Base-by-base conservation (phyloP, 2,329 filamentous ascomycete genomes). In the Aspergillus pseudoterreus region DNA sequence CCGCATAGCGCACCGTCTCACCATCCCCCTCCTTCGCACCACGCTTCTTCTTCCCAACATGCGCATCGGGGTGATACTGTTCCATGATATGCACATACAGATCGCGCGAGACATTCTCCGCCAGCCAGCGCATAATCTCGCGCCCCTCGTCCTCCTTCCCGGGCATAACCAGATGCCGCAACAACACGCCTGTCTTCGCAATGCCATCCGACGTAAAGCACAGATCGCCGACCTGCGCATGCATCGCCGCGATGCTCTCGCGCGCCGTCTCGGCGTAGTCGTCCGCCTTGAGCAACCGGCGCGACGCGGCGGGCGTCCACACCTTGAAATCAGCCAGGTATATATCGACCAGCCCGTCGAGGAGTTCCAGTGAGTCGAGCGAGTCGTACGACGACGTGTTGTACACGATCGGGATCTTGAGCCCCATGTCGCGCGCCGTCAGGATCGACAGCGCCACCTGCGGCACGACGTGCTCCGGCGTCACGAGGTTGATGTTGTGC, bases 241-340 rank as follows among this genome's bases (percentile, higher is more conserved):
- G 84, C 88, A 95, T 94, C 9, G 83, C 85, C 63, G 82, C 84
- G 68, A 94, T 83, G 63, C 87, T 91, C 69, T 92, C 87, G 69
- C 79, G 83, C 0, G 90, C 89, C 0, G 83, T 82, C 9, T 79
- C 74, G 1, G 85, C 81, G 66, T 92, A 94, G 65, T 90, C 82
- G 44, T 90, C 86, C 3, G 87, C 86, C 67, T 95, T 95, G 33
- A 94, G 78, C 27, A 94, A 73, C 10, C 88, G 78, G 60, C 81
- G 85, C 17, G 86, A 86, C 1, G 87, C 86, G 19, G 69, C 74
- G 1, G 78, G 69, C 24, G 81, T 81, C 88, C 88, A 94, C 9
- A 92, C 83, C 68, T 95, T 94, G 76, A 94, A 94, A 65, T 95
- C 89, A 0, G 89, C 86, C n/a, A 95, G 75, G 65, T 94, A 95